Evolutionary conservation across 306 rosid species (phyloP).

Genomic region (Castanopsis chinensis): DNA sequence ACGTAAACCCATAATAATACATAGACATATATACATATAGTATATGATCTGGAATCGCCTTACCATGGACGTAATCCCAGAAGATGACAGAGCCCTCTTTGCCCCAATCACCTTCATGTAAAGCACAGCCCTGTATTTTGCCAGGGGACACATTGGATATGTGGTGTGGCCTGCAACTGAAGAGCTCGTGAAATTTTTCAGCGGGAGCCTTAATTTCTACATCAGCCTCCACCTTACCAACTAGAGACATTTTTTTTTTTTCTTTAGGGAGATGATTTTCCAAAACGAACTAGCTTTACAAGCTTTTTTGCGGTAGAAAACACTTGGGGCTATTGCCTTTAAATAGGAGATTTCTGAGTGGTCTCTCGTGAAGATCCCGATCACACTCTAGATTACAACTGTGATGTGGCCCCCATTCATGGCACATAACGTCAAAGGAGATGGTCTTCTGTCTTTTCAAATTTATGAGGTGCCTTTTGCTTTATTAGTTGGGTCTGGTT

Average conservation of each 20-base stretch:
- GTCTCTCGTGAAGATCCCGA: no score
- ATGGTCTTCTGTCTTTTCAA: no score
- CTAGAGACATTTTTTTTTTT: background rate
- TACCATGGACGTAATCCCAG: conserved; percentile 30
- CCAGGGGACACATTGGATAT: background rate
- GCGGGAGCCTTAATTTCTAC: conserved; percentile 19
- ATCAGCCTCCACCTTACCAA: conserved; percentile 13
- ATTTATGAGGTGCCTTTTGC: no score
- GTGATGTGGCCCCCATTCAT: no score
- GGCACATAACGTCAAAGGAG: no score
- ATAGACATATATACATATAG: background rate
- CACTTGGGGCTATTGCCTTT: background rate
- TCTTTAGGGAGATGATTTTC: background rate
- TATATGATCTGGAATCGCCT: background rate
- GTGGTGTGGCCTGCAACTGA: conserved; percentile 24
- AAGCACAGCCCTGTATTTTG: conserved; percentile 2
- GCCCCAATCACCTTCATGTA: conserved; percentile 27
- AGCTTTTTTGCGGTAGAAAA: background rate
- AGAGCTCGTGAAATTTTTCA: conserved; percentile 7
- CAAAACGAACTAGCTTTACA: background rate
- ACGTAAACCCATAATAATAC: background rate
- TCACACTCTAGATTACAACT: no score
- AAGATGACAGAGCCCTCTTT: conserved; percentile 13
- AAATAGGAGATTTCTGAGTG: background rate
- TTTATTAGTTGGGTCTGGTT: no score